Evolutionary conservation across 352 stramenopile species (phyloP).

Genomic region (Phytophthora fragariae): DNA sequence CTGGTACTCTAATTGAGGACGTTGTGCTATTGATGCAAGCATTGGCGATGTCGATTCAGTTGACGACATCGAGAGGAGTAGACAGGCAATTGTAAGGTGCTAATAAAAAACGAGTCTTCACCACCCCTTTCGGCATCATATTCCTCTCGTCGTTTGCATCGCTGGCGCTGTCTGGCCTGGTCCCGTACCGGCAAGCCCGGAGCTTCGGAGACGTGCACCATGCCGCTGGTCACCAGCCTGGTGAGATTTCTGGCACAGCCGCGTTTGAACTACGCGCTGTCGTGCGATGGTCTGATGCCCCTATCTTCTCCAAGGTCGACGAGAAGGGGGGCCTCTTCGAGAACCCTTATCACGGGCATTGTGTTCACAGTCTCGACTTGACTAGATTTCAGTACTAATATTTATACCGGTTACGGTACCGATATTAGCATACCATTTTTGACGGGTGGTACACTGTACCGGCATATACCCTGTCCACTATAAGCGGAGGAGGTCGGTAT

Average conservation of each 20-base stretch:
- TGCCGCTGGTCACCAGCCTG: constrained; percentile 89
- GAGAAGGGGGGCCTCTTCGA: constrained; percentile 83
- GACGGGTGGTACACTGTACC: too few relatives aligned
- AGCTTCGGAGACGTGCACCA: constrained; percentile 81
- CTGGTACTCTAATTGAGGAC: too few relatives aligned
- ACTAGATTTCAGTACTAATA: too few relatives aligned
- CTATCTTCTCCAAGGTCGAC: constrained; percentile 90
- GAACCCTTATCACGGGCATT: constrained; percentile 69
- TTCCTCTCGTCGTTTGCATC: constrained; percentile 80
- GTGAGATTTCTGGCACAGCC: constrained; percentile 94
- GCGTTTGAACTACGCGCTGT: constrained; percentile 93
- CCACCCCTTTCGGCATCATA: constrained; percentile 57
- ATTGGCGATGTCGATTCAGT: too few relatives aligned
- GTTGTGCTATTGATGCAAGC: too few relatives aligned
- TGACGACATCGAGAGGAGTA: too few relatives aligned
- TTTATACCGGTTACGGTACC: too few relatives aligned
- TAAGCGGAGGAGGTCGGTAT: too few relatives aligned
- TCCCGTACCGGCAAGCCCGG: constrained; percentile 41
- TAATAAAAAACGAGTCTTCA: too few relatives aligned
- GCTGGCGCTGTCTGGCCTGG: constrained; percentile 86
- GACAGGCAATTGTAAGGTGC: too few relatives aligned
- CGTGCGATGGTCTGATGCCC: constrained; percentile 93
- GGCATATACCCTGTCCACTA: too few relatives aligned
- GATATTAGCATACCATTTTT: too few relatives aligned
- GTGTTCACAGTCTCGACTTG: constrained; percentile 57